These are phyloP conservation scores for Monilinia laxa DNA, from an alignment of 2,329 filamentous ascomycete genomes.

Conservation along the genomic window DNA sequence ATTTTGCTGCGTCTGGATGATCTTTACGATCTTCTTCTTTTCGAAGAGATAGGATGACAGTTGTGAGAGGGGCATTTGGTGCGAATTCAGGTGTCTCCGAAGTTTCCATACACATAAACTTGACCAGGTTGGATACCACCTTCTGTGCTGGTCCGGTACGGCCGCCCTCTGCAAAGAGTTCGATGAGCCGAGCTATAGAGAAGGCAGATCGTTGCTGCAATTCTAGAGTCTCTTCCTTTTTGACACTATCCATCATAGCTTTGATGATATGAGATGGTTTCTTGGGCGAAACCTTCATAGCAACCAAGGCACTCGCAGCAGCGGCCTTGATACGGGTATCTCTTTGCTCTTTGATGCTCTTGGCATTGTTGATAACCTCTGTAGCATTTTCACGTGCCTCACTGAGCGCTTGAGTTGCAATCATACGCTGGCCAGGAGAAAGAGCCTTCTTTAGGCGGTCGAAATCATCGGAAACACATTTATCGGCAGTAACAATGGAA, in stretches of 20 bases:
- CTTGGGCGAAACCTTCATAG: conserved; percentile 85
- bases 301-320: conserved; percentile 82
- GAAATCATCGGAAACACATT: conserved; percentile 80
- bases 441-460: conserved; percentile 87
- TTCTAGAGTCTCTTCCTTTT: conserved; percentile 87
- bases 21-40: conserved; percentile 97
- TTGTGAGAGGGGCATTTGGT: conserved; percentile 74
- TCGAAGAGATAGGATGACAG: conserved; percentile 84
- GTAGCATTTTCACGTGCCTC: conserved; percentile 73
- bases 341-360: conserved; percentile 72
- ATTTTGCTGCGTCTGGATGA: conserved; percentile 85
- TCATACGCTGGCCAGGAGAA: conserved; percentile 81
- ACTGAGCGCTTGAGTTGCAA: conserved; percentile 73
- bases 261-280: conserved; percentile 93
- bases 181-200: conserved; percentile 82
- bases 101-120: conserved; percentile 96
- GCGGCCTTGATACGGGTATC: conserved; percentile 85
- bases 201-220: conserved; percentile 83
- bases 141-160: conserved; percentile 89
- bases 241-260: conserved; percentile 97
- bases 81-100: conserved; percentile 96
- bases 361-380: conserved; percentile 76
- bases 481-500: conserved; percentile 82
- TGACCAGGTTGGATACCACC: conserved; percentile 91
- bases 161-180: conserved; percentile 76